These are phyloP conservation scores for Vitis riparia DNA, from an alignment of 164 flowering plant genomes.

Conservation along the genomic window DNA sequence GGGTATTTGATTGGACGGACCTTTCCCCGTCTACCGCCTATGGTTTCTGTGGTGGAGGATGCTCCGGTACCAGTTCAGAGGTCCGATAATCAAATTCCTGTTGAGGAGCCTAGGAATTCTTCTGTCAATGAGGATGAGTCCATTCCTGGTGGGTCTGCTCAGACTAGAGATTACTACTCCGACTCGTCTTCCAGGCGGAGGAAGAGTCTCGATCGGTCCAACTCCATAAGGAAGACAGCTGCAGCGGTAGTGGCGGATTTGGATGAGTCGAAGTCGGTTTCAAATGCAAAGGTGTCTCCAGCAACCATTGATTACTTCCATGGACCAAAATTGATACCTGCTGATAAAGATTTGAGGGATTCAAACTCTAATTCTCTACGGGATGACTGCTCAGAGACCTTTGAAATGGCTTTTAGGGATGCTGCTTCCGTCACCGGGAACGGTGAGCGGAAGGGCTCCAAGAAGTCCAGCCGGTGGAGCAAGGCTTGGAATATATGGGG, in stretches of 20 bases:
- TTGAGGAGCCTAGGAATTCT: conserved; percentile 51
- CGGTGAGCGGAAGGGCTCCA: conserved; percentile 44
- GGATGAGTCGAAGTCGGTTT: conserved; percentile 56
- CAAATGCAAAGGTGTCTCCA: conserved; percentile 63
- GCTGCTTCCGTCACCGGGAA: conserved; percentile 33
- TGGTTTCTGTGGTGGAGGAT: conserved; percentile 81
- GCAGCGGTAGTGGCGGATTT: conserved; percentile 71
- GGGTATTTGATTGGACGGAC: conserved; percentile 61
- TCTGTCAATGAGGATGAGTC: conserved; percentile 42
- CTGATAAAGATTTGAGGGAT: conserved; percentile 45
- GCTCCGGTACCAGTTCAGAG: conserved; percentile 48
- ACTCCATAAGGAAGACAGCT: conserved; percentile 63
- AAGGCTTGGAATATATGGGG: conserved; percentile 88
- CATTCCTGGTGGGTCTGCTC: conserved; percentile 80
- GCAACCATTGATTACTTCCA: conserved; percentile 31
- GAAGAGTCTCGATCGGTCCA: conserved; percentile 78
- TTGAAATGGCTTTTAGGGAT: conserved; percentile 55
- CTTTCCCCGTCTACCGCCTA: conserved; percentile 60
- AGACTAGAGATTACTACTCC: conserved; percentile 88
- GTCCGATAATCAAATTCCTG: conserved; percentile 67
- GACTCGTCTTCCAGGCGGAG: conserved; percentile 74
- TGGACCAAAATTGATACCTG: conserved; percentile 32
- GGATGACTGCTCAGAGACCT: conserved; percentile 70
- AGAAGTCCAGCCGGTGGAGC: conserved; percentile 82
- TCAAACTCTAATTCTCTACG: conserved; percentile 64